Conservation (phyloP, 306 rosid species). For the Cucurbita pepo region DNA sequence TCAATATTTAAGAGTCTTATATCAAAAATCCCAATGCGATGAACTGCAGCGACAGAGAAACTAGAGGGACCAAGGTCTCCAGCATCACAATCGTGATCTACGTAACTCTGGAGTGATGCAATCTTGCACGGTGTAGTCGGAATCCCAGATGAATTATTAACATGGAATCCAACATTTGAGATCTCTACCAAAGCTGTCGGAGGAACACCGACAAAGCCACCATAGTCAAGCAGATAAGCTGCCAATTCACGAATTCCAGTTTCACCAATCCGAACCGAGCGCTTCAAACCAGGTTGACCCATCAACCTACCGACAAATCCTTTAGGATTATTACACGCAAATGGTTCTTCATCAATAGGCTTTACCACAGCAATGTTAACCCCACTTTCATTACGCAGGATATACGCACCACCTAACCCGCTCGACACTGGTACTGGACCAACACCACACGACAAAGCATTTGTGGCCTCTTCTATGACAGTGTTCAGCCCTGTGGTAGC, state of each 20-base stretch:
- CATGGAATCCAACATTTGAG: constrained; percentile 44
- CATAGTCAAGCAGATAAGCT: constrained; percentile 88
- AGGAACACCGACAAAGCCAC: constrained; percentile 75
- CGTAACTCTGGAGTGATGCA: constrained; percentile 74
- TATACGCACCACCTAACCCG: constrained; percentile 76
- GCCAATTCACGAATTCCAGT: constrained; percentile 73
- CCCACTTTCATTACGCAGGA: constrained; percentile 42
- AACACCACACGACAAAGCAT: constrained; percentile 65
- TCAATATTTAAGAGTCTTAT: constrained; percentile 70
- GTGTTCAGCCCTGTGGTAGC: constrained; percentile 38
- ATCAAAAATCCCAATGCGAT: constrained; percentile 62
- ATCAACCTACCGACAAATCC: constrained; percentile 42
- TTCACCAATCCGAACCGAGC: constrained; percentile 66
- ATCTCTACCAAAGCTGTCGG: constrained; percentile 81
- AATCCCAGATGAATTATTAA: constrained; percentile 6
- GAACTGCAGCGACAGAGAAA: constrained; percentile 64
- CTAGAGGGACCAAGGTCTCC: constrained; percentile 77
- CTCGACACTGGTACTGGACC: constrained; percentile 45
- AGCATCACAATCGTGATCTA: constrained; percentile 71
- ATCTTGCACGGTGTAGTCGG: constrained; percentile 32
- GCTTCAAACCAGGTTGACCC: constrained; percentile 67
- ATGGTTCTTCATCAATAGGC: constrained; percentile 82
- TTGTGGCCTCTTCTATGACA: constrained; percentile 65
- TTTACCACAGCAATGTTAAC: constrained; percentile 67
- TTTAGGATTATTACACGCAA: constrained; percentile 58